Evolutionary conservation across 2,329 filamentous ascomycete species (phyloP).

Genomic region (Aaosphaeria arxii): DNA sequence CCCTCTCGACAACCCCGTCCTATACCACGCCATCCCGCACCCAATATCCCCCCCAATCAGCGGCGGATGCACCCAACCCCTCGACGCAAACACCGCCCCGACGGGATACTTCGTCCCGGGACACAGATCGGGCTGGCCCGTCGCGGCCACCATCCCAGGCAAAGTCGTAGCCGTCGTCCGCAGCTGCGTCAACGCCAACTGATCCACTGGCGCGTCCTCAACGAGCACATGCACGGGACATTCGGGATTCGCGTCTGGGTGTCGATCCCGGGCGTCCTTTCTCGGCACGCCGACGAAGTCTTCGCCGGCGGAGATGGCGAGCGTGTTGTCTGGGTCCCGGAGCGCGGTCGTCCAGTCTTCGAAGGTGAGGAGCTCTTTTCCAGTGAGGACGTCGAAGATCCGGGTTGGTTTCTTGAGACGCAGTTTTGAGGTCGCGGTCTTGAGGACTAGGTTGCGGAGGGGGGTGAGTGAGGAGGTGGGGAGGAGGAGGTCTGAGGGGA

Average conservation of each 20-base stretch:
- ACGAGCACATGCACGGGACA: slow-evolving; percentile 23
- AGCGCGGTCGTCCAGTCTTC: slow-evolving; percentile 23
- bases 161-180: slow-evolving; percentile 27
- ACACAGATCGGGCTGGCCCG: slow-evolving; percentile 37
- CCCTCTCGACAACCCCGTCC: slow-evolving; percentile 23
- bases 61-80: slow-evolving; percentile 36
- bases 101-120: slow-evolving; percentile 38
- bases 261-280: slow-evolving; percentile 9
- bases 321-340: slow-evolving; percentile 18
- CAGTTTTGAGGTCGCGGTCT: slow-evolving; percentile 28
- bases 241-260: slow-evolving; percentile 10
- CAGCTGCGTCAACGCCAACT: slow-evolving; percentile 28
- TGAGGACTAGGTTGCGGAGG: slow-evolving; percentile 21
- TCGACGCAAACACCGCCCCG: slow-evolving; percentile 34
- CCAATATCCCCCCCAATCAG: slow-evolving; percentile 40
- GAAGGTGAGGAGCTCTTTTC: slow-evolving; percentile 23
- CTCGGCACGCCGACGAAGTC: slow-evolving; percentile 28
- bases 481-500: slow-evolving; percentile 14
- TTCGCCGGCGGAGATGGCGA: slow-evolving; percentile 31
- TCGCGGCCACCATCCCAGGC: slow-evolving; percentile 32
- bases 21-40: slow-evolving; percentile 41
- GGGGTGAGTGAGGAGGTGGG: slow-evolving; percentile 16
- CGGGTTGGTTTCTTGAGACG: slow-evolving; percentile 25
- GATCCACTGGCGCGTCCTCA: slow-evolving; percentile 24
- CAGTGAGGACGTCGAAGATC: slow-evolving; percentile 23